phyloP scores from a whole-genome alignment of 2,329 filamentous ascomycete genomes.

The Botrytis medusae region DNA sequence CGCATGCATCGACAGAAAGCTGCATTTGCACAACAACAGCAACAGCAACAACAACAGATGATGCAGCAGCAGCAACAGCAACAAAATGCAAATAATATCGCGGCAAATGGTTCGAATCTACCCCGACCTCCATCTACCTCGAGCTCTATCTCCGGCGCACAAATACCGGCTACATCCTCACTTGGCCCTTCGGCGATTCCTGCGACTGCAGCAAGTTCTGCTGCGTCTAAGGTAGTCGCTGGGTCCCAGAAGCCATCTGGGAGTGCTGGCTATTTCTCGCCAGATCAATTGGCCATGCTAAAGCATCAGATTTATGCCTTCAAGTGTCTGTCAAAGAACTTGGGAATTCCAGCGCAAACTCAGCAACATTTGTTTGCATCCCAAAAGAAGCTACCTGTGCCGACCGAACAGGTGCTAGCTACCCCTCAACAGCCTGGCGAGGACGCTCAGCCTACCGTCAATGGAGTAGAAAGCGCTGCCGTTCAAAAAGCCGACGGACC shows the following conservation, averaged over 20 bases:
- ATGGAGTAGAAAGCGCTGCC: slow-evolving; percentile 38
- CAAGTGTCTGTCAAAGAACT: slow-evolving; percentile 84
- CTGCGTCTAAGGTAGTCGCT: slow-evolving; percentile 30
- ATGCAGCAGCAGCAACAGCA: slow-evolving; percentile 45
- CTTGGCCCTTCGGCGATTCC: slow-evolving; percentile 38
- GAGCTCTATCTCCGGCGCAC: slow-evolving; percentile 28
- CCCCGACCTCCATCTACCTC: slow-evolving; percentile 43
- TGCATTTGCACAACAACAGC: slow-evolving; percentile 36
- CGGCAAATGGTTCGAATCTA: slow-evolving; percentile 57
- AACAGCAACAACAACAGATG: slow-evolving; percentile 47
- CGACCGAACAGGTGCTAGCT: slow-evolving; percentile 28
- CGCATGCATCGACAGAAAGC: slow-evolving; percentile 55
- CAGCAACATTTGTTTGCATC: slow-evolving; percentile 82
- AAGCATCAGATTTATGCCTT: slow-evolving; percentile 89
- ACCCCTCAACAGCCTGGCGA: slow-evolving; percentile 33
- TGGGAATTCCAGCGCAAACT: slow-evolving; percentile 73
- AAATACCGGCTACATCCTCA: slow-evolving; percentile 32
- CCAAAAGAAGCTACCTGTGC: slow-evolving; percentile 53
- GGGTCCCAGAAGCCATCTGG: slow-evolving; percentile 34
- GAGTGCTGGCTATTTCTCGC: slow-evolving; percentile 64
- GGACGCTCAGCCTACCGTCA: slow-evolving; percentile 42
- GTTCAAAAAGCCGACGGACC: slow-evolving; percentile 37
- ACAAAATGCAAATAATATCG: slow-evolving; percentile 56
- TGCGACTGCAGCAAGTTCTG: slow-evolving; percentile 28
- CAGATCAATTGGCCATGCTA: slow-evolving; percentile 75